Evolutionary conservation across 2,329 filamentous ascomycete species (phyloP), one percentile per base, ranked within the genome.

Genomic region (Plenodomus tracheiphilus): DNA sequence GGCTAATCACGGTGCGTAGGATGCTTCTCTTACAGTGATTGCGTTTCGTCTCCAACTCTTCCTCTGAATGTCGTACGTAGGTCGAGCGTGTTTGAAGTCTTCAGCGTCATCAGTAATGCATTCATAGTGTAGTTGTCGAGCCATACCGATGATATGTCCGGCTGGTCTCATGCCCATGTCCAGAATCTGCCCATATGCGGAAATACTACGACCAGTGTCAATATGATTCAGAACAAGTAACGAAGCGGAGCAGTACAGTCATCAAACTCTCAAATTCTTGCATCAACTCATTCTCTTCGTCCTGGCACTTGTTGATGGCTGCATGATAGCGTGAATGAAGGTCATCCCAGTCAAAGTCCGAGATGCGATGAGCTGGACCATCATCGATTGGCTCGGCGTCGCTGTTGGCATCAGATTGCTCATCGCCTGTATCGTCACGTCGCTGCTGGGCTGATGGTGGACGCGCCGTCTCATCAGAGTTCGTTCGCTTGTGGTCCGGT

Each of bases 21-120:
- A 32, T 8, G 21, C n/a, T 1, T 30, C 2, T 75, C 88, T 76
- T 75, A 96, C 91, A 89, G 63, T 96, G 91, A 52, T 86, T 79
- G 65, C 91, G 87, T 68, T 88, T 94, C 58, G 86, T 81, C 45
- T 85, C 83, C 47, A 96, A 78, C 20, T 79, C 81, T 34, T 83
- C 77, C 68, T 96, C 92, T 0, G 87, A 84, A 37, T 90, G 78
- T 53, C 87, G 84, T 22, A 96, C 89, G 68, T 87, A 88, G 52
- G 84, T 79, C 68, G 87, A 85, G 53, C 91, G 85, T 2, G 92
- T 97, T 65, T 87, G 88, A 39, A 96, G 79, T 46, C 88, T 90
- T 32, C 9, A 32, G 15, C 28, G 9, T 32, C 28, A 15, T 32
- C 11, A 32, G 28, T 9, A 39, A 40, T 21, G 19, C 11, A 39